Conservation (phyloP, 2,329 filamentous ascomycete genomes). For the Colletotrichum cuscutae region DNA sequence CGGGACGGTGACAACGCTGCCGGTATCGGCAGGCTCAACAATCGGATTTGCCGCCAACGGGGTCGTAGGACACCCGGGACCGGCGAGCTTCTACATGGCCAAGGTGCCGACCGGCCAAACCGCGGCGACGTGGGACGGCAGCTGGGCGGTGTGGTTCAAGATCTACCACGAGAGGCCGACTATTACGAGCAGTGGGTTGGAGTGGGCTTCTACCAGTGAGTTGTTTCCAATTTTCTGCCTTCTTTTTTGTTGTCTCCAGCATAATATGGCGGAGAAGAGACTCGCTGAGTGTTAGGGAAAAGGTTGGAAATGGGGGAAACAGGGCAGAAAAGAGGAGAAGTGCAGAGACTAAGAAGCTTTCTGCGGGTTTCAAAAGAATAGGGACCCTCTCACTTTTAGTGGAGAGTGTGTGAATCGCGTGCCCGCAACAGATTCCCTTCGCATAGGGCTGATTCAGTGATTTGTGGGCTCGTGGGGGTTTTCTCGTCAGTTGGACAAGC, state of each 20-base stretch:
- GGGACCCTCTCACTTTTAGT: not conserved
- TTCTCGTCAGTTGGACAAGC: too few relatives aligned
- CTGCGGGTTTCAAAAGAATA: conserved; percentile 15
- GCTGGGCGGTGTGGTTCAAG: conserved; percentile 50
- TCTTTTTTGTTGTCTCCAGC: not conserved
- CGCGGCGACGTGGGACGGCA: conserved; percentile 45
- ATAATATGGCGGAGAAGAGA: not conserved
- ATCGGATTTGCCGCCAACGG: conserved; percentile 50
- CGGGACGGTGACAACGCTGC: conserved; percentile 19
- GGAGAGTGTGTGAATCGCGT: conserved; percentile 10
- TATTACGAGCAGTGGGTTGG: conserved; percentile 47
- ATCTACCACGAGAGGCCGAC: conserved; percentile 49
- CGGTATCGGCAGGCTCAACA: conserved; percentile 39
- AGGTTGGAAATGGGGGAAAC: not conserved
- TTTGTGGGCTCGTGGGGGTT: not conserved
- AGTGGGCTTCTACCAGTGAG: conserved; percentile 51
- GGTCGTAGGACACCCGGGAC: conserved; percentile 50
- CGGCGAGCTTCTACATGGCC: conserved; percentile 50
- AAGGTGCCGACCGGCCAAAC: conserved; percentile 47
- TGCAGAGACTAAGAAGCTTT: not conserved
- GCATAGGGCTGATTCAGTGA: conserved; percentile 25
- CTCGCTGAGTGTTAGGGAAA: not conserved
- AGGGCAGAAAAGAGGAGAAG: not conserved
- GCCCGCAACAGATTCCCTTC: not conserved
- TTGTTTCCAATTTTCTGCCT: conserved; percentile 21